phyloP scores from a whole-genome alignment of 768 basidiomycete genomes.

The Amanita pseudoporphyria region DNA sequence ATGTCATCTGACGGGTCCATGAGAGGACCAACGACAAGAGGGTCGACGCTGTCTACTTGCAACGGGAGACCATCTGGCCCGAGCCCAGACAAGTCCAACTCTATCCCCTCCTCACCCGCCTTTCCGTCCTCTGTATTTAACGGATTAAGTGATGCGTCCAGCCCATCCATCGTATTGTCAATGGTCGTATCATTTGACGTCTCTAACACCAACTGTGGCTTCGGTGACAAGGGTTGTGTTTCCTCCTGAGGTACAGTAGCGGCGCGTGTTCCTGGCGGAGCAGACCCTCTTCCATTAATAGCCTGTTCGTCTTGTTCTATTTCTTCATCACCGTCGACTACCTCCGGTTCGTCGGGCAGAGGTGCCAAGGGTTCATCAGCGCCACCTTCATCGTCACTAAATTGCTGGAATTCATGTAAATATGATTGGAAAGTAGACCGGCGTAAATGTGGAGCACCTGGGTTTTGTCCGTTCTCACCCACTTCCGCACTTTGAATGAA shows the following conservation, averaged over 20 bases:
- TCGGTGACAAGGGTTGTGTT: slow-evolving; percentile 52
- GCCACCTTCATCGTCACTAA: slow-evolving; percentile 79
- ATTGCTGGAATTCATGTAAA: slow-evolving; percentile 48
- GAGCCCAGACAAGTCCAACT: slow-evolving; percentile 53
- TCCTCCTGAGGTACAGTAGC: slow-evolving; percentile 33
- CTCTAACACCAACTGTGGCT: slow-evolving; percentile 48
- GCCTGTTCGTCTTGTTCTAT: slow-evolving; percentile 60
- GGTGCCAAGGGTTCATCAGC: slow-evolving; percentile 75
- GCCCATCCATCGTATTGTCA: slow-evolving; percentile 27
- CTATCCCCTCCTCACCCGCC: slow-evolving; percentile 31
- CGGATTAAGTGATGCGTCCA: slow-evolving; percentile 50
- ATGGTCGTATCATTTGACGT: slow-evolving; percentile 37
- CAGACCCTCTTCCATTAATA: slow-evolving; percentile 22
- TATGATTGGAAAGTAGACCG: slow-evolving; percentile 1
- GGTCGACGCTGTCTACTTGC: slow-evolving; percentile 41
- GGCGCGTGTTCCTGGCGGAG: slow-evolving; percentile 13
- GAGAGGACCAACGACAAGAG: slow-evolving; percentile 46
- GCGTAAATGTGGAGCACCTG: slow-evolving; percentile 36
- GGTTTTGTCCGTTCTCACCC: slow-evolving; percentile 72
- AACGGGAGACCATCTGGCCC: slow-evolving; percentile 51
- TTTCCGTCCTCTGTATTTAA: slow-evolving; percentile 27
- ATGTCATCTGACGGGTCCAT: slow-evolving; percentile 56
- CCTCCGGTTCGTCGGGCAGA: slow-evolving; percentile 68
- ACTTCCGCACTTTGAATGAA: slow-evolving; percentile 63
- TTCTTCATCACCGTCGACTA: slow-evolving; percentile 67